These are phyloP conservation scores for Notholithocarpus densiflorus DNA, from an alignment of 306 rosid genomes.

Conservation along the genomic window DNA sequence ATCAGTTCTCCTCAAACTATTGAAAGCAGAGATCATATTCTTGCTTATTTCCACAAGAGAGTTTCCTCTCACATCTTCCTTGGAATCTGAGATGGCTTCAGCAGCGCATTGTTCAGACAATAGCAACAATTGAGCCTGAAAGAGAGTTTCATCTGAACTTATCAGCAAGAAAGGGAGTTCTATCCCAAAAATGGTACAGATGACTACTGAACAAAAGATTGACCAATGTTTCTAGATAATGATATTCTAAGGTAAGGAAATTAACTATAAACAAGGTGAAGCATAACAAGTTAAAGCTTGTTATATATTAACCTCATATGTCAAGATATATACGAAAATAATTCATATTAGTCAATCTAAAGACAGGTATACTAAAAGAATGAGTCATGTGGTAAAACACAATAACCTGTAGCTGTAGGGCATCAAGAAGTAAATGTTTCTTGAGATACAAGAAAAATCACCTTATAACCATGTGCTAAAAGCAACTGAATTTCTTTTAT, in stretches of 20 bases:
- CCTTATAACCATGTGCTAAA: conserved; percentile 90
- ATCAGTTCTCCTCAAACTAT: conserved; percentile 47
- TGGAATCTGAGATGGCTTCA: conserved; percentile 25
- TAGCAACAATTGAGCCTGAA: conserved; percentile 67
- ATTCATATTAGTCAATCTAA: background rate
- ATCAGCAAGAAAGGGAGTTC: conserved; percentile 4
- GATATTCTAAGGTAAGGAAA: background rate
- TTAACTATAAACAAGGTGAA: background rate
- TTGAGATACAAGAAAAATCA: conserved; percentile 28
- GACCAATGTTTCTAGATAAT: background rate
- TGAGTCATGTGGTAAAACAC: background rate
- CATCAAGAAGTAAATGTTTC: background rate
- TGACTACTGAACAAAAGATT: background rate
- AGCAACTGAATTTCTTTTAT: conserved; percentile 59
- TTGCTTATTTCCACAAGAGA: conserved; percentile 51
- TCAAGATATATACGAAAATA: background rate
- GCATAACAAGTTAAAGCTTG: background rate
- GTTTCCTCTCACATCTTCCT: conserved; percentile 21
- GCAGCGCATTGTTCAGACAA: conserved; percentile 26
- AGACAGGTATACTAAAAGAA: background rate
- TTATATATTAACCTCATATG: background rate
- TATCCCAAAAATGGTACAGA: background rate
- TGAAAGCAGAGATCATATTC: conserved; percentile 58
- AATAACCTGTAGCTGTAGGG: background rate
- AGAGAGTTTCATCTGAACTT: background rate